Percentiles rank a stretch among this genome's conserved stretches.
These are phyloP conservation scores for Colletotrichum salicis DNA, from an alignment of 2,329 filamentous ascomycete species.

Conservation along the genomic window DNA sequence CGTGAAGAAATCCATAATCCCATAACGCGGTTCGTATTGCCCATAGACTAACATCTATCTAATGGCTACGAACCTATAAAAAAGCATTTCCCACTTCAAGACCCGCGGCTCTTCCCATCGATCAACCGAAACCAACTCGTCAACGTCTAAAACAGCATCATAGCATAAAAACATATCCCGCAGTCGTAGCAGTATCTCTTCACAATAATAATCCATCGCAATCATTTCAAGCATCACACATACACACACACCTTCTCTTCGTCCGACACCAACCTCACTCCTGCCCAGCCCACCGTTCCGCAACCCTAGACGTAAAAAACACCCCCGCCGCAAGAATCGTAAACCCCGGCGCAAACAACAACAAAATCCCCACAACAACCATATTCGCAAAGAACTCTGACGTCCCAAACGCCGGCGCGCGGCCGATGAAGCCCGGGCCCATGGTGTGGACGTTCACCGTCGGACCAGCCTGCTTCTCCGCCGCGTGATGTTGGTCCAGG, in stretches of 20 bases:
- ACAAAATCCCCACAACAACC: constrained; percentile 19
- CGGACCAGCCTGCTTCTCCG: not conserved
- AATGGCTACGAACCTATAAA: not conserved
- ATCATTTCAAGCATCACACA: not conserved
- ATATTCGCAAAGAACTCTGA: constrained; percentile 30
- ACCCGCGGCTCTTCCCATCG: not conserved
- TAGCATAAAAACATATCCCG: not conserved
- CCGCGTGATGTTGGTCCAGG: not conserved
- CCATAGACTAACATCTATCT: not conserved
- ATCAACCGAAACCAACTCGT: not conserved
- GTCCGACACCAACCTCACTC: not conserved
- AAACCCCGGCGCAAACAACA: constrained; percentile 30
- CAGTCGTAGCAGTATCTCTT: fast-evolving
- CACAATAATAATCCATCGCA: not conserved
- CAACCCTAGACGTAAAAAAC: constrained; percentile 29
- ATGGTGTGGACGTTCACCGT: constrained; percentile 23
- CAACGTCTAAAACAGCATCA: not conserved
- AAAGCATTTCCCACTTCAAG: not conserved
- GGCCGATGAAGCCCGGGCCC: constrained; percentile 22
- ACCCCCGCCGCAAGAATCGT: constrained; percentile 28
- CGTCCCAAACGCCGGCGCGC: constrained; percentile 23
- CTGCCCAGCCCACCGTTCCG: constrained; percentile 23
- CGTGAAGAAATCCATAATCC: too few species aligned
- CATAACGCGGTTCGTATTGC: not conserved
- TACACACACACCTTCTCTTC: not conserved